Evolutionary conservation across 2,329 filamentous ascomycete species (phyloP).

Genomic region (Periconia macrospinosa): DNA sequence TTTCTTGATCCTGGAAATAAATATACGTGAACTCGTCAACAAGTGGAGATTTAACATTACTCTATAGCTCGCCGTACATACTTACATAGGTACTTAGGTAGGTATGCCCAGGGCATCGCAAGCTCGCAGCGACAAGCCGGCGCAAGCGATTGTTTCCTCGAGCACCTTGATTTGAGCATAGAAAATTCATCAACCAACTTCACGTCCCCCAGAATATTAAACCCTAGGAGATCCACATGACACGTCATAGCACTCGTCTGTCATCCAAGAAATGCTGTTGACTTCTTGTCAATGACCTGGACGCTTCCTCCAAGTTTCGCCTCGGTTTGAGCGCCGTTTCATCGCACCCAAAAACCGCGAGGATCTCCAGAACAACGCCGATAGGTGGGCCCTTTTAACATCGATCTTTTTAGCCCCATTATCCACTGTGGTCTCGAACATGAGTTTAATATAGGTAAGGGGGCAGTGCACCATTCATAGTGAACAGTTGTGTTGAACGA

Average conservation of each 20-base stretch:
- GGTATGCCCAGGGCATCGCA: too few species aligned
- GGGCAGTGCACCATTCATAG: background rate
- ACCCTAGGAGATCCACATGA: background rate
- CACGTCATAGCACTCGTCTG: background rate
- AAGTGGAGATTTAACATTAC: too few species aligned
- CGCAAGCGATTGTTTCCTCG: too few species aligned
- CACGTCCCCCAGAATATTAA: background rate
- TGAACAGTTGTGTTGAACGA: background rate
- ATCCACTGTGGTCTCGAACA: background rate
- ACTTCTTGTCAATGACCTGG: background rate
- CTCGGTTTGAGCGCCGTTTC: conserved; percentile 32
- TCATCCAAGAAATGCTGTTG: background rate
- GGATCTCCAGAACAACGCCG: conserved; percentile 11
- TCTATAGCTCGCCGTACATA: too few species aligned
- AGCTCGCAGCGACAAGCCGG: too few species aligned
- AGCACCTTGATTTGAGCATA: too few species aligned
- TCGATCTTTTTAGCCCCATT: background rate
- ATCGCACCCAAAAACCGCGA: conserved; percentile 9
- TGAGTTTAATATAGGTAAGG: background rate
- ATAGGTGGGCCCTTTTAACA: background rate
- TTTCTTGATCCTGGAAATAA: too few species aligned
- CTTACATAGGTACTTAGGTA: too few species aligned
- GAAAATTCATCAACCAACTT: background rate
- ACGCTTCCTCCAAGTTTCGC: conserved; percentile 21
- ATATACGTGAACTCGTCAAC: too few species aligned